Evolutionary conservation across 306 rosid genomes (phyloP).

Genomic region (Echinosophora koreensis): DNA sequence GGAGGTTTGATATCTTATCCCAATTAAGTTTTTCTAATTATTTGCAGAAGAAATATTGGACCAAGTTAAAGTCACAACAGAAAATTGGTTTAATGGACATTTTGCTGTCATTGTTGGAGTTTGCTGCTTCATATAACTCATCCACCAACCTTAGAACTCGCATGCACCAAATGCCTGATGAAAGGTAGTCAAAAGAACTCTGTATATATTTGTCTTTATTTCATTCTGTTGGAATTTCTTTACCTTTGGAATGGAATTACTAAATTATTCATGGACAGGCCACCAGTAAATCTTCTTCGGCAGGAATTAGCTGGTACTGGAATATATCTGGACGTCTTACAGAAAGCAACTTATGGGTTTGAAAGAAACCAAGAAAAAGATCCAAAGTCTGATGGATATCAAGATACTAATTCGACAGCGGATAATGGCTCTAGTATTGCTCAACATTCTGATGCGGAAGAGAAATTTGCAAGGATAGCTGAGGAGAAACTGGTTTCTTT

Average conservation of each 20-base stretch:
- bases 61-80: slow-evolving; percentile 74
- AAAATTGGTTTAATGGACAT: slow-evolving; percentile 85
- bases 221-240: slow-evolving; percentile 36
- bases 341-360: slow-evolving; percentile 77
- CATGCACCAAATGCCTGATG: slow-evolving; percentile 86
- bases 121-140: slow-evolving; percentile 94
- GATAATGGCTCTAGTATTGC: slow-evolving; percentile 51
- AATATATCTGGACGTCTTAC: slow-evolving; percentile 88
- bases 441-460: slow-evolving; percentile 61
- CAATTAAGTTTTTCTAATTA: slow-evolving; percentile 39
- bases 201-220: slow-evolving; percentile 3
- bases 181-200: slow-evolving; percentile 63
- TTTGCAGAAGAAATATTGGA: slow-evolving; percentile 96
- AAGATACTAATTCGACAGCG: slow-evolving; percentile 48
- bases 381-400: slow-evolving; percentile 42
- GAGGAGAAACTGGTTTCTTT: slow-evolving; percentile 91
- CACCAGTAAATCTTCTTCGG: slow-evolving; percentile 95
- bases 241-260: slow-evolving; percentile 30
- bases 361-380: slow-evolving; percentile 51
- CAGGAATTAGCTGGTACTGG: slow-evolving; percentile 90
- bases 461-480: slow-evolving; percentile 78
- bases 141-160: slow-evolving; percentile 85
- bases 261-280: slow-evolving; percentile 70
- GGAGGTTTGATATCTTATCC: slow-evolving; percentile 23
- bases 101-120: slow-evolving; percentile 83